phyloP scores from a whole-genome alignment of 2,329 filamentous ascomycete genomes.

The Grosmannia serpens region DNA sequence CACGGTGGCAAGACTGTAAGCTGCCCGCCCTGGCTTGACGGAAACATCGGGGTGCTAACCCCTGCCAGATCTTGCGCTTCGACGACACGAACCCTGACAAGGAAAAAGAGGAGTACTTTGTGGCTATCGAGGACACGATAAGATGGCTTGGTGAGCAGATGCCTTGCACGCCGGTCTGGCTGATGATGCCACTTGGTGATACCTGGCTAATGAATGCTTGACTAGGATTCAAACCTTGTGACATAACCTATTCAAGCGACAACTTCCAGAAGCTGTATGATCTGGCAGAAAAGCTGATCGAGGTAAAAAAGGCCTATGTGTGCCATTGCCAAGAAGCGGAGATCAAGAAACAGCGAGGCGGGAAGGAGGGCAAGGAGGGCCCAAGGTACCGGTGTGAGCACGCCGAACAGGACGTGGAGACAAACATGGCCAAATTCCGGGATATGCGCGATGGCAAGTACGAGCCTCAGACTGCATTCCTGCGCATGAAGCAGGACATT shows the following conservation, averaged over 20 bases:
- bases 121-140: constrained; percentile 79
- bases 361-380: constrained; percentile 52
- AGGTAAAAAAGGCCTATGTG: constrained; percentile 62
- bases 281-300: constrained; percentile 74
- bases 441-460: constrained; percentile 91
- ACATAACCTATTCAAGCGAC: constrained; percentile 80
- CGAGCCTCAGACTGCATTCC: constrained; percentile 67
- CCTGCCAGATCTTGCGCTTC: constrained; percentile 10
- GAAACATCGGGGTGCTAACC: not conserved
- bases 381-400: constrained; percentile 72
- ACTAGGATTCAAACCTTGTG: constrained; percentile 58
- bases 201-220: not conserved
- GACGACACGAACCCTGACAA: constrained; percentile 94
- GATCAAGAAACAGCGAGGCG: constrained; percentile 78
- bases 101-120: constrained; percentile 83
- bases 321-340: constrained; percentile 78
- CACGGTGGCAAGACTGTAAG: constrained; percentile 52
- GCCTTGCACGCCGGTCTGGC: not conserved
- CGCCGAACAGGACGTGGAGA: constrained; percentile 60
- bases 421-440: constrained; percentile 68
- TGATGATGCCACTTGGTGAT: not conserved
- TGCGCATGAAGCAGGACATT: constrained; percentile 90
- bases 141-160: constrained; percentile 52
- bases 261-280: constrained; percentile 84
- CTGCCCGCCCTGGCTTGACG: no score